phyloP scores from a whole-genome alignment of 1,284 basidiomycete genomes.

The Leccinum pallidistipes region DNA sequence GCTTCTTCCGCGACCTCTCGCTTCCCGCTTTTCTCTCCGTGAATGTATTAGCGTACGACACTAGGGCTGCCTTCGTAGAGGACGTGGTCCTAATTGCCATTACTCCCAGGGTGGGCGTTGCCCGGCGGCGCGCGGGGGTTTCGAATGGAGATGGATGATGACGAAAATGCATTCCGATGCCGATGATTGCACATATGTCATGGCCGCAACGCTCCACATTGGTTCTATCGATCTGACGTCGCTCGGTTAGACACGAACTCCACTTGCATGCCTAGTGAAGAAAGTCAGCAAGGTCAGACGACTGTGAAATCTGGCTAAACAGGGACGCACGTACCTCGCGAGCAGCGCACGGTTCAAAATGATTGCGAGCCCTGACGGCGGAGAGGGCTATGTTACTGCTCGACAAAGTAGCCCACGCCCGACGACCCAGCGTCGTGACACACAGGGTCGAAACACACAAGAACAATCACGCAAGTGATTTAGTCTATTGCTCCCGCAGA shows the following conservation, averaged over 20 bases:
- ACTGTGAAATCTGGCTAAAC: neutral
- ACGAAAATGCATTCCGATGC: slow-evolving; percentile 5
- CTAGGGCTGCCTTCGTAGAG: slow-evolving; percentile 39
- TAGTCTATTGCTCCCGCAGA: neutral
- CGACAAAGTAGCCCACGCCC: neutral
- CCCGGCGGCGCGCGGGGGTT: no score
- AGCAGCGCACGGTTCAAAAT: neutral
- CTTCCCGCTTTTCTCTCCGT: neutral
- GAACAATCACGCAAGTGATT: neutral
- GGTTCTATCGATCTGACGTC: neutral
- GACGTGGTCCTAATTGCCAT: slow-evolving; percentile 8
- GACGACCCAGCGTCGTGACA: neutral
- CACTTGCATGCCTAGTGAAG: neutral
- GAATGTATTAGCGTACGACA: slow-evolving; percentile 35
- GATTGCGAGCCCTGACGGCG: neutral
- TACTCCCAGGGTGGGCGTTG: neutral
- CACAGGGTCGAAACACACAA: neutral
- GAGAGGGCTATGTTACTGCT: neutral
- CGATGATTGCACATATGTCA: slow-evolving; percentile 10
- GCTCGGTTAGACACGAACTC: neutral
- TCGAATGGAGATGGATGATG: no score
- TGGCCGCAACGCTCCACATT: slow-evolving; percentile 1
- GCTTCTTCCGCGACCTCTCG: slow-evolving; percentile 4
- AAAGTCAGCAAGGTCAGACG: neutral
- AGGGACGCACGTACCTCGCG: neutral